phyloP scores from a whole-genome alignment of 1,284 basidiomycete species.

The Fomitopsis betulina region DNA sequence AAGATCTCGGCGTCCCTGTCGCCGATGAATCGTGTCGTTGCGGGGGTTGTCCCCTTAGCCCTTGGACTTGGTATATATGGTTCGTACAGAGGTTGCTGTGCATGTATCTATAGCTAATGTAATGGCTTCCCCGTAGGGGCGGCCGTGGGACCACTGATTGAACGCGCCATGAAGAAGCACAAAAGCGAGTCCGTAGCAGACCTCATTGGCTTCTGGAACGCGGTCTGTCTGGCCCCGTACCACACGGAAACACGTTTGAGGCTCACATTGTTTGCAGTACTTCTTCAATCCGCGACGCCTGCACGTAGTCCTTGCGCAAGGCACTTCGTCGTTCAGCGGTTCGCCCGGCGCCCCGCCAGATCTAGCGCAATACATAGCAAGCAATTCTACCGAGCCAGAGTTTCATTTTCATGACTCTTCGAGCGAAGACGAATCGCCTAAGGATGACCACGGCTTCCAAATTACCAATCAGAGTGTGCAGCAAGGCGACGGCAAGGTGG shows the following conservation, averaged over 20 bases:
- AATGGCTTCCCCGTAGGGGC: not conserved
- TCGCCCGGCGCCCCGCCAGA: too few relatives aligned
- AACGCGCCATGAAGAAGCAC: slow-evolving; percentile 7
- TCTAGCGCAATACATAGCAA: too few relatives aligned
- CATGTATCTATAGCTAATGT: not conserved
- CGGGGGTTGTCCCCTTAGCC: slow-evolving; percentile 8
- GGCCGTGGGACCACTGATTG: not conserved
- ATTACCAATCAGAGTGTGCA: too few relatives aligned
- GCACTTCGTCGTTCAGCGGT: not conserved
- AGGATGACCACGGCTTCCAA: too few relatives aligned
- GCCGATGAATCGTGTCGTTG: slow-evolving; percentile 4
- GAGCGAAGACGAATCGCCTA: too few relatives aligned
- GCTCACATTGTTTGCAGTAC: not conserved
- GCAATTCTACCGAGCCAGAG: too few relatives aligned
- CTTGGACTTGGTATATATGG: slow-evolving; percentile 1
- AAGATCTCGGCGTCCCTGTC: slow-evolving; percentile 8
- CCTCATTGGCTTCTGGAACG: slow-evolving; percentile 16
- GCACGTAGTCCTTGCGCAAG: slow-evolving; percentile 16
- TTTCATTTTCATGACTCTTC: too few relatives aligned
- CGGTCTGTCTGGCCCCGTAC: slow-evolving; percentile 1
- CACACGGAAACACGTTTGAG: not conserved
- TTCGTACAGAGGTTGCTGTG: not conserved
- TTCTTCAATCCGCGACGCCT: slow-evolving; percentile 20
- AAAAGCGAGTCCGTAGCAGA: slow-evolving; percentile 12
- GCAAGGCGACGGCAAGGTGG: too few relatives aligned